phyloP scores from a whole-genome alignment of 495 filamentous ascomycete species.

The Penicillium mononematosum region DNA sequence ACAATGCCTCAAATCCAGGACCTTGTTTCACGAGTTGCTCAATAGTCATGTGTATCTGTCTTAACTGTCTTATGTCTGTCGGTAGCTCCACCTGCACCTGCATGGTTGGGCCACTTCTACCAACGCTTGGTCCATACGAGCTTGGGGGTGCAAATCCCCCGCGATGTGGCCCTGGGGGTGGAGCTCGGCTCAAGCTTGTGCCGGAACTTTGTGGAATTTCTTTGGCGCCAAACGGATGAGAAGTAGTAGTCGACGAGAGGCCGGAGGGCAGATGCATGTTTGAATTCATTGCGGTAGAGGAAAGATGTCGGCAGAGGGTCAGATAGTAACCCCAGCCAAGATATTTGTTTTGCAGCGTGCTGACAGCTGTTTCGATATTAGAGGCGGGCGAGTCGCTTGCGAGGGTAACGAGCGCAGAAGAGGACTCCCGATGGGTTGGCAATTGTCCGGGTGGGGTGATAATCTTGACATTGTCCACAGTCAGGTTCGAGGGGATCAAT shows the following conservation, averaged over 20 bases:
- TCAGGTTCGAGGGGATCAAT: conserved; percentile 64
- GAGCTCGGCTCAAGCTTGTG: conserved; percentile 51
- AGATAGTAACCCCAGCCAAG: conserved; percentile 86
- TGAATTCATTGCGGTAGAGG: conserved; percentile 69
- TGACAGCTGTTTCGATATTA: conserved; percentile 81
- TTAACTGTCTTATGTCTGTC: conserved; percentile 72
- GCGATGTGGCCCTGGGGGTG: conserved; percentile 61
- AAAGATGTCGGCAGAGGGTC: conserved; percentile 75
- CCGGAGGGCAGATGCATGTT: conserved; percentile 49
- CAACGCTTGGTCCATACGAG: conserved; percentile 54
- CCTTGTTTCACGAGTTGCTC: conserved; percentile 76
- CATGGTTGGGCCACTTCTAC: conserved; percentile 46
- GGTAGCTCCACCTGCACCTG: conserved; percentile 77
- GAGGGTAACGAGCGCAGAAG: conserved; percentile 80
- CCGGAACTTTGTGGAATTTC: conserved; percentile 50
- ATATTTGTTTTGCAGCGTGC: conserved; percentile 77
- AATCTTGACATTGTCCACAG: conserved; percentile 75
- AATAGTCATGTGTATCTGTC: conserved; percentile 83
- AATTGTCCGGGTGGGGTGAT: conserved; percentile 58
- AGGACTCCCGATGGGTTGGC: conserved; percentile 69
- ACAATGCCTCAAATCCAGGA: conserved; percentile 85
- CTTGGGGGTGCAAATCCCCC: conserved; percentile 79
- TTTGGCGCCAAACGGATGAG: conserved; percentile 84
- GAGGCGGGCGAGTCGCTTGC: conserved; percentile 79
- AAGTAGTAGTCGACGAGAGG: conserved; percentile 51